A percentile compares a stretch with the other conserved stretches of the same genome.
These are phyloP conservation scores for Populus pruinosa DNA, from an alignment of 345 rosid species.

Conservation along the genomic window DNA sequence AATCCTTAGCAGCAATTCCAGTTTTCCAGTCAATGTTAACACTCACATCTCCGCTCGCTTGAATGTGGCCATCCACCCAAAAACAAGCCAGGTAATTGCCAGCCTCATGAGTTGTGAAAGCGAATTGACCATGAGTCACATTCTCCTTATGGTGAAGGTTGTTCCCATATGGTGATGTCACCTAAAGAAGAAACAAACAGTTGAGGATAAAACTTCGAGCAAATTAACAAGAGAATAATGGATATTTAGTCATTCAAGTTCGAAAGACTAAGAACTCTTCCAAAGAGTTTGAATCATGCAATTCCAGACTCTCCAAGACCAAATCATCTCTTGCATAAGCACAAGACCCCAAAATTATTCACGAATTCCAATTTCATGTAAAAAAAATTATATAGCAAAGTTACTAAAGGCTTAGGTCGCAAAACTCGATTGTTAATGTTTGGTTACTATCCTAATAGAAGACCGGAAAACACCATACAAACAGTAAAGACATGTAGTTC, in stretches of 20 bases:
- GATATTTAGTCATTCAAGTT: background rate
- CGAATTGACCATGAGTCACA: conserved; percentile 83
- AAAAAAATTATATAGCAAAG: too few species aligned
- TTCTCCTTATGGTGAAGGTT: conserved; percentile 57
- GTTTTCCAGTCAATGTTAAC: conserved; percentile 82
- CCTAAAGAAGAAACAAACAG: conserved; percentile 33
- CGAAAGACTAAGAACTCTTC: background rate
- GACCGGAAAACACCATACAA: too few species aligned
- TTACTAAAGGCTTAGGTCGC: too few species aligned
- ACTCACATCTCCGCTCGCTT: conserved; percentile 36
- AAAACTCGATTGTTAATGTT: too few species aligned
- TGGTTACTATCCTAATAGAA: too few species aligned
- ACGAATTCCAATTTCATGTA: too few species aligned
- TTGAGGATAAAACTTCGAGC: background rate
- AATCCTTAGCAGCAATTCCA: conserved; percentile 82
- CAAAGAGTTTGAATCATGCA: background rate
- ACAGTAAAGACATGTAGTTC: too few species aligned
- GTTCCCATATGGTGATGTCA: conserved; percentile 73
- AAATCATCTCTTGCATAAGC: background rate
- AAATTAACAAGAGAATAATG: background rate
- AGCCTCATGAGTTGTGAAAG: conserved; percentile 76
- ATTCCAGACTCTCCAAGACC: background rate
- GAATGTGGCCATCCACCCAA: conserved; percentile 44
- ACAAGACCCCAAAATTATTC: too few species aligned
- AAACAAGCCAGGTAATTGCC: conserved; percentile 80